A percentile compares a stretch with the other conserved stretches of the same genome.
These are phyloP conservation scores for Pedinophyceae sp. DNA, from an alignment of 139 green algal species.

Conservation along the genomic window DNA sequence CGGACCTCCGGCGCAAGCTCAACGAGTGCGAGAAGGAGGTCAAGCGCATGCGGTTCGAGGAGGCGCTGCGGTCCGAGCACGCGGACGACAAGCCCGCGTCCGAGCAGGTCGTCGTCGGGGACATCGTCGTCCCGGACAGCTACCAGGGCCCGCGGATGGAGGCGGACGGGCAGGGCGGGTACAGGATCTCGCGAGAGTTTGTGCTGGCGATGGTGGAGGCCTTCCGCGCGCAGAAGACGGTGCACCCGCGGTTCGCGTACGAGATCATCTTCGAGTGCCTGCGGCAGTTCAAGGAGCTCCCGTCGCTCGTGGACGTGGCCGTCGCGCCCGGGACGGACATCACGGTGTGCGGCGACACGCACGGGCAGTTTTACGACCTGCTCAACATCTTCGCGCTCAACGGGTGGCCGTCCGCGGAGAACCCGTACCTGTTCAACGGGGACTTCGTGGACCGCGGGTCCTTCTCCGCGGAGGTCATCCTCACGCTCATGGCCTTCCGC, in stretches of 20 bases:
- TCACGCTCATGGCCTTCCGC: conserved; percentile 86
- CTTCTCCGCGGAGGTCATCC: conserved; percentile 83
- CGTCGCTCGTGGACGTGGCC: conserved; percentile 59
- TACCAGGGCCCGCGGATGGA: conserved; percentile 54
- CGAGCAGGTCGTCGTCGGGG: neutral
- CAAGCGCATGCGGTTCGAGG: conserved; percentile 62
- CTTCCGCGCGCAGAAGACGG: conserved; percentile 67
- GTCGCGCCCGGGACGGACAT: conserved; percentile 36
- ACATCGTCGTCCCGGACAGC: conserved; percentile 56
- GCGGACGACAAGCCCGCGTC: conserved; percentile 39
- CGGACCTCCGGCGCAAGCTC: conserved; percentile 78
- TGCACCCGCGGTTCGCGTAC: conserved; percentile 56
- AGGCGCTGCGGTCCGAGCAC: conserved; percentile 16
- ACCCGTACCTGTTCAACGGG: conserved; percentile 98
- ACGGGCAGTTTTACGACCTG: conserved; percentile 89
- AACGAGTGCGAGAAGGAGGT: conserved; percentile 75
- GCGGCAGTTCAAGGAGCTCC: conserved; percentile 22
- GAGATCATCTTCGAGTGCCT: conserved; percentile 36
- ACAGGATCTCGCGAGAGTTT: conserved; percentile 65
- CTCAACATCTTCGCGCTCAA: conserved; percentile 94
- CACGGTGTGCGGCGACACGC: conserved; percentile 80
- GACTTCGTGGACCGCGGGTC: conserved; percentile 96
- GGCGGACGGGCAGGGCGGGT: conserved; percentile 32
- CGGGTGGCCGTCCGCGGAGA: conserved; percentile 56
- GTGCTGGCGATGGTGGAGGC: conserved; percentile 73